phyloP scores from a whole-genome alignment of 768 basidiomycete species.

The Russula dissimulans region DNA sequence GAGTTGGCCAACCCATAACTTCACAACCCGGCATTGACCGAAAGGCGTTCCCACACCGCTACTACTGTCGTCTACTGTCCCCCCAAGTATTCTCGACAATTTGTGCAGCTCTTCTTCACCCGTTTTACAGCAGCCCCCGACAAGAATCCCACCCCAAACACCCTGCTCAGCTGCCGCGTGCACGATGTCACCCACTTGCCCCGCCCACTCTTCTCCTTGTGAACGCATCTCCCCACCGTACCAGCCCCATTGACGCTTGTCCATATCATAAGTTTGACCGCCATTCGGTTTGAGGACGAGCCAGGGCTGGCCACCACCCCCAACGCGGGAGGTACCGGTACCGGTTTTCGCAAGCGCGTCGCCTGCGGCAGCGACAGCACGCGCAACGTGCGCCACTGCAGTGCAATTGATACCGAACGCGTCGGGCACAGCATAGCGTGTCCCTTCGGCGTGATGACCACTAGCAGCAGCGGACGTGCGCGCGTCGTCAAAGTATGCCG shows the following conservation, averaged over 20 bases:
- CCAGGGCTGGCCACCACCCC: constrained; percentile 32
- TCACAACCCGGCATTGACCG: constrained; percentile 12
- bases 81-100: not conserved
- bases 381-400: constrained; percentile 33
- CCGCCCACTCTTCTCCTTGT: constrained; percentile 31
- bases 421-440: constrained; percentile 29
- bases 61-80: not conserved
- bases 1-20: constrained; percentile 1
- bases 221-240: not conserved
- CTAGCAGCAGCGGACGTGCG: constrained; percentile 11
- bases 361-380: constrained; percentile 33
- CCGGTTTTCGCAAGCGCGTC: constrained; percentile 4
- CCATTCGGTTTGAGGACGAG: constrained; percentile 70
- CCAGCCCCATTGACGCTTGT: constrained; percentile 36
- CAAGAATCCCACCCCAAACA: constrained; percentile 43
- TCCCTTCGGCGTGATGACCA: not conserved
- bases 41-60: not conserved
- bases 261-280: constrained; percentile 44
- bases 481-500: constrained; percentile 29
- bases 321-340: not conserved
- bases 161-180: constrained; percentile 16
- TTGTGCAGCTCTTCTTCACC: constrained; percentile 42
- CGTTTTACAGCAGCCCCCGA: constrained; percentile 66
- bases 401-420: constrained; percentile 77
- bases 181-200: constrained; percentile 24